Conservation (phyloP, 2,329 filamentous ascomycete species). For the Ceratocystis ficicola region DNA sequence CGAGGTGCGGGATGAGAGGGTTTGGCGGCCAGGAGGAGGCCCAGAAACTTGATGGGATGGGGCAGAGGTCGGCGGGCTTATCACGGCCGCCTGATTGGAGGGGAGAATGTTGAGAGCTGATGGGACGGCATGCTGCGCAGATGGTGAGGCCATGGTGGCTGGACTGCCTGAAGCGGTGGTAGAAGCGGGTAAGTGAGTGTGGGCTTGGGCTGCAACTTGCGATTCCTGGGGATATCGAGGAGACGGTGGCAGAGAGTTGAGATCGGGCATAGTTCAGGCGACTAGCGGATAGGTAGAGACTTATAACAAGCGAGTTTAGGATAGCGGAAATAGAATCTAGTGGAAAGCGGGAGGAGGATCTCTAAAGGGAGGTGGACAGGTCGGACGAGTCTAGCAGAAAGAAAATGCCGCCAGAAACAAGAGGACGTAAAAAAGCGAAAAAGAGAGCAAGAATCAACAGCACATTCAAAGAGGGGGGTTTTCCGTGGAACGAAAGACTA, state of each 20-base stretch:
- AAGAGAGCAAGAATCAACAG: not conserved
- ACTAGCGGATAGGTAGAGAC: not conserved
- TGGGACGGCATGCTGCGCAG: slow-evolving; percentile 24
- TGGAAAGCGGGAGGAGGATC: not conserved
- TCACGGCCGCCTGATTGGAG: slow-evolving; percentile 42
- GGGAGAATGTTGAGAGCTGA: slow-evolving; percentile 43
- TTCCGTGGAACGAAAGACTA: not conserved
- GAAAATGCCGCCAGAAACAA: not conserved
- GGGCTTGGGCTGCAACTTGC: slow-evolving; percentile 35
- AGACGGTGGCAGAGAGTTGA: slow-evolving; percentile 44
- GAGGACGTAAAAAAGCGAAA: not conserved
- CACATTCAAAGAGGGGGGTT: slow-evolving; percentile 1
- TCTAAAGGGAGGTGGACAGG: not conserved
- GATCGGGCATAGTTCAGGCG: slow-evolving; percentile 37
- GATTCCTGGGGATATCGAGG: slow-evolving; percentile 29
- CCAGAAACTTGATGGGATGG: slow-evolving; percentile 25
- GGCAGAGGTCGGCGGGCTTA: slow-evolving; percentile 28
- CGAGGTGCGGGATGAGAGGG: slow-evolving; percentile 18
- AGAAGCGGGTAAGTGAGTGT: not conserved
- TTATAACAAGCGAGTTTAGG: not conserved
- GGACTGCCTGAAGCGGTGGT: slow-evolving; percentile 26
- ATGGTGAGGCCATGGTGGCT: slow-evolving; percentile 33
- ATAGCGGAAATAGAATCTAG: not conserved
- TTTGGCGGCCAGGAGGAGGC: slow-evolving; percentile 25
- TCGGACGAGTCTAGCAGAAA: not conserved